Evolutionary conservation across 148 eudicot genomes (phyloP).

Genomic region (Silene uniflora): DNA sequence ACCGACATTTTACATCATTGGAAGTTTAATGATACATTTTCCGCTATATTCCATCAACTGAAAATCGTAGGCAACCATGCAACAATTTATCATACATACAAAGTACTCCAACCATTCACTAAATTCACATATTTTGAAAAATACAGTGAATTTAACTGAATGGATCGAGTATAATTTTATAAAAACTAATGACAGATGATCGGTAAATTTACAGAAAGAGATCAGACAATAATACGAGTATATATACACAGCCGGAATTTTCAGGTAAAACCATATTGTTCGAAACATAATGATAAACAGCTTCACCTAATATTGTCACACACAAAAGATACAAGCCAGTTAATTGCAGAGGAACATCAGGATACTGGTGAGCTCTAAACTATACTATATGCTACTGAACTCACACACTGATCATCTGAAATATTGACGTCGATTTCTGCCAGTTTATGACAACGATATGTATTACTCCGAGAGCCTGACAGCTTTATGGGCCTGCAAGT

Average conservation of each 20-base stretch:
- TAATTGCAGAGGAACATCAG: neutral
- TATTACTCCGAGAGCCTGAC: neutral
- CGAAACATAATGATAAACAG: neutral
- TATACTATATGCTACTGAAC: neutral
- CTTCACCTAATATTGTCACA: neutral
- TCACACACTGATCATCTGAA: neutral
- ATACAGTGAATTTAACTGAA: too few relatives aligned
- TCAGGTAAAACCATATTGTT: neutral
- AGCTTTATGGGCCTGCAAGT: conserved; percentile 43
- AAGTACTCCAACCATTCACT: too few relatives aligned
- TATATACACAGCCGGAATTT: neutral
- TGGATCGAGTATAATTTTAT: neutral
- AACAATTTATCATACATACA: too few relatives aligned
- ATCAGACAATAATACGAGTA: neutral
- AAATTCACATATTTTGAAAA: too few relatives aligned
- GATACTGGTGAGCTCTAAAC: neutral
- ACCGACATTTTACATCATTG: too few relatives aligned
- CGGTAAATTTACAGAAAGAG: neutral
- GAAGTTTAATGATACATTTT: too few relatives aligned
- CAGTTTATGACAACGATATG: neutral
- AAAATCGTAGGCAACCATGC: too few relatives aligned
- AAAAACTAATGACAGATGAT: neutral
- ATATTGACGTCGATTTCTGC: conserved; percentile 5
- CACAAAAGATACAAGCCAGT: neutral
- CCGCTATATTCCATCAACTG: too few relatives aligned